Evolutionary conservation across 768 basidiomycete species (phyloP), one percentile per base, ranked within the genome.

Genomic region (Xanthoconium stramineum): DNA sequence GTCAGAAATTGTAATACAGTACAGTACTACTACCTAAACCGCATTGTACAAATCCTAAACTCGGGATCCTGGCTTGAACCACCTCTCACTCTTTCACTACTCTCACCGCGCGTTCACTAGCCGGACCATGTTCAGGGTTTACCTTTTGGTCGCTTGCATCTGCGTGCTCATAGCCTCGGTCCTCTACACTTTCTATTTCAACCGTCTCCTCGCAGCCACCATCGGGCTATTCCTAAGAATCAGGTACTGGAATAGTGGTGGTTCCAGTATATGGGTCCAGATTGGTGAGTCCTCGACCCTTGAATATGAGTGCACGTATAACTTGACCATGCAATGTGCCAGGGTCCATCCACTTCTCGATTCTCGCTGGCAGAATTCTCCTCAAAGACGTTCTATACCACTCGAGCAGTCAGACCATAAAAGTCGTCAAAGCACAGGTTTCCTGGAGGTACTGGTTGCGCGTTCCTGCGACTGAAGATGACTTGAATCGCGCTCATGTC

Each of bases 361-460:
- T 94, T 11, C 74, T 98, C 38, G 85, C 89, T 2, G 96, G 96
- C 33, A 78, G 94, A 59, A 84, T 98, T 49, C 80, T 95, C 20
- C 78, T 98, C 63, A 93, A 91, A 74, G 91, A 98, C 68, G 69
- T 97, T 33, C 77, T 81, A 17, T 98, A 98, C 69, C 85, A 96
- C 70, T 95, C 94, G 2, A 89, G 91, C 67, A 98, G 96, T 71
- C 89, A 97, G 70, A 91, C 89, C 19, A 78, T 95, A 43, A 84
- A 85, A 58, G 80, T 94, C 49, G 83, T 92, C 46, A 91, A 92
- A 71, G 90, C 86, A 2, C 85, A 92, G 66, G 71, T 98, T 47
- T 88, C 88, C 61, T 98, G 95, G 94, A 80, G 92, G 60, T 98
- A 96, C 70, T 98, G 96, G 96, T 79, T 92, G 47, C 85, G 93